Evolutionary conservation across 2,329 filamentous ascomycete species (phyloP), one percentile per base, ranked within the genome.

Genomic region (Monilinia aucupariae): DNA sequence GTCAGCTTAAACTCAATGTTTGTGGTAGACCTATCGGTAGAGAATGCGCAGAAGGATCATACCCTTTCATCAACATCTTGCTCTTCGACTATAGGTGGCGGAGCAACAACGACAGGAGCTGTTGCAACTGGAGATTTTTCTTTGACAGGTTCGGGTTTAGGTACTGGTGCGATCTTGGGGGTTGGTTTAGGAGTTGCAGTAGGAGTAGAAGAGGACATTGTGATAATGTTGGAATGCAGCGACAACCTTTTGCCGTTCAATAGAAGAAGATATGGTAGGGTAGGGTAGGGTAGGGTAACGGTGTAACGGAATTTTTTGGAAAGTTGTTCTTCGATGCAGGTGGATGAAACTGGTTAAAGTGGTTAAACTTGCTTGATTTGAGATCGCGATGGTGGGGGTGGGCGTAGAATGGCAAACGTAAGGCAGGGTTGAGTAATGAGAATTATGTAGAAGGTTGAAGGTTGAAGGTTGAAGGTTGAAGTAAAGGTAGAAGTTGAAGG

Each of bases 51-150:
- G 34, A 8, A 30, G 47, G 15, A 37, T 30, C 7, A 45, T 55
- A 66, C 65, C 43, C 60, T 61, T 53, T 66, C 65, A 27, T 66
- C 65, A 32, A 58, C 34, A 37, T 66, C 64, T 20, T 61, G 25
- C 34, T 56, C 45, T 25, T 48, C 39, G 10, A 55, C 17, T 43
- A 30, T 55, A 25, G 39, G 27, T 43, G 52, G 52, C 3, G 37
- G 37, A 39, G 37, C 20, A 45, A 45, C 9, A 9, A 45, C 41
- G 2, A 9, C n/a, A 45, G 43, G 52, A 17, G 47, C 27, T 22
- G 45, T 27, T 34, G 54, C 41, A 25, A 34, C 41, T 12, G 54
- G 54, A 17, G 54, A 56, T 47, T 56, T 56, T 56, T 56, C 54
- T 47, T 34, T 56, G 27, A 47, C 41, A 10, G 54, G 41, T 47